Evolutionary conservation across 2,329 filamentous ascomycete species (phyloP), one percentile per base, ranked within the genome.

Genomic region (Colletotrichum siamense): DNA sequence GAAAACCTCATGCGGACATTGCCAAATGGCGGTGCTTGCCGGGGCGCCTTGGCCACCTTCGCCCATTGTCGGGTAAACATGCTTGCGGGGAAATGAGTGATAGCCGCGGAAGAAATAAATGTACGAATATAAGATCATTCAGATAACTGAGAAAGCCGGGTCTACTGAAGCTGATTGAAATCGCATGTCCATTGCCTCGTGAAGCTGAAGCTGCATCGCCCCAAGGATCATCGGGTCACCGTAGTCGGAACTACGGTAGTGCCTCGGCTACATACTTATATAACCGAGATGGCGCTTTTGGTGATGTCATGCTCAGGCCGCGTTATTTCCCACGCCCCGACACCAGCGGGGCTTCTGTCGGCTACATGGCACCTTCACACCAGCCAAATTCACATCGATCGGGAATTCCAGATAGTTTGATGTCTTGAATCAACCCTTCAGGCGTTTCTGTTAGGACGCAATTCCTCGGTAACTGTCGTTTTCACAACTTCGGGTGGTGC

Each of bases 71-170:
- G 44, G 44, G 44, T 52, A n/a, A 52, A 8, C 44, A 52, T 52
- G 44, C n/a, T 52, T 8, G 6, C 0, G 6, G 44, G 5, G 10
- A 22, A 22, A 22, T 8, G 2, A 0, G n/a, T 1, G 44, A 52
- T 13, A 52, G 1, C 3, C n/a, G 3, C n/a, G 8, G 5, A 8
- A 22, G n/a, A 3, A 49, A n/a, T n/a, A n/a, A n/a, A n/a, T n/a
- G n/a, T n/a, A n/a, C n/a, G n/a, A n/a, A n/a, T n/a, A n/a, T n/a
- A n/a, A n/a, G n/a, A n/a, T n/a, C 10, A 3, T 52, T 22, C 10
- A 22, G 39, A 52, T 1, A 1, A 22, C 5, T 52, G 12, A 13
- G n/a, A 22, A 0, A 22, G 12, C 44, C 10, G n/a, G 6, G 3
- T 13, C 10, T 1, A 3, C 10, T 22, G 10, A 22, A 13, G 44